phyloP scores from a whole-genome alignment of 148 eudicot genomes.

The Suaeda aralocaspica region DNA sequence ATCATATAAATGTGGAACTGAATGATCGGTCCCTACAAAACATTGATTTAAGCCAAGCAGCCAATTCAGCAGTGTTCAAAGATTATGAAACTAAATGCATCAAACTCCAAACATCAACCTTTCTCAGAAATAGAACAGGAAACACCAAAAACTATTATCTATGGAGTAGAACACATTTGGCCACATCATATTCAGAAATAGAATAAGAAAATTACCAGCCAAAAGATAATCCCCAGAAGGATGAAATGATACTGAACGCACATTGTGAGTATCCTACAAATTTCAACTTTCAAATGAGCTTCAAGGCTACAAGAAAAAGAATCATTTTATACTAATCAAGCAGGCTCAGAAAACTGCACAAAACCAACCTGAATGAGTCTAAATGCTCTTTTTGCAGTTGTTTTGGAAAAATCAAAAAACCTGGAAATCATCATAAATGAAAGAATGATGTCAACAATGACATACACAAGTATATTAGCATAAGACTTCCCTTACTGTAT shows the following conservation, averaged over 20 bases:
- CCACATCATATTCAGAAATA: constrained; percentile 1
- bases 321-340: neutral
- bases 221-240: constrained; percentile 85
- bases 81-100: neutral
- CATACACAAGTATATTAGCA: neutral
- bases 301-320: neutral
- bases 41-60: constrained; percentile 8
- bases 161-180: neutral
- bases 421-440: constrained; percentile 34
- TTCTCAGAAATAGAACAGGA: neutral
- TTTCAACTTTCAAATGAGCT: constrained; percentile 1
- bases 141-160: neutral
- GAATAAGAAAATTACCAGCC: constrained; percentile 47
- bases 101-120: neutral
- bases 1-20: constrained; percentile 76
- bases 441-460: constrained; percentile 11
- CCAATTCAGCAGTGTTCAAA: neutral
- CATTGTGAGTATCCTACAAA: constrained; percentile 86
- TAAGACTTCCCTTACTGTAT: neutral
- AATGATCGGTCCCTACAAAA: constrained; percentile 81
- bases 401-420: constrained; percentile 86
- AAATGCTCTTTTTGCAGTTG: constrained; percentile 81
- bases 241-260: constrained; percentile 80
- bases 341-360: neutral
- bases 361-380: constrained; percentile 70